Conservation (phyloP, 805 yeast genomes). For the Nakazawaea molendinolei region DNA sequence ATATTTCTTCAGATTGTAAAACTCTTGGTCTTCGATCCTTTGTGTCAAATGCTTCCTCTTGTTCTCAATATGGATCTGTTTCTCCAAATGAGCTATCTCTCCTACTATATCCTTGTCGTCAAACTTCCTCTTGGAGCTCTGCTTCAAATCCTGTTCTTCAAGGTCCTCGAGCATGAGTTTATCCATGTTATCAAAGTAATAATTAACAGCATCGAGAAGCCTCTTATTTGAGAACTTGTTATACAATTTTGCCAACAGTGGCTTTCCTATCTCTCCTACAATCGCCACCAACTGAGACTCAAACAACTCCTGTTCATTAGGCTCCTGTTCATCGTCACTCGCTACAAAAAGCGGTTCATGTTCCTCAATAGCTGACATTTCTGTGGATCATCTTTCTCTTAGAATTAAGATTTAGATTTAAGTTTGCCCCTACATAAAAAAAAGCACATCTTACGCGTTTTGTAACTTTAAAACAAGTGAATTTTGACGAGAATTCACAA, state of each 20-base stretch:
- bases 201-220: conserved; percentile 32
- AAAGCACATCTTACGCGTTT: too few relatives aligned
- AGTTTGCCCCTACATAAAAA: too few relatives aligned
- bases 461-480: too few relatives aligned
- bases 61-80: not conserved
- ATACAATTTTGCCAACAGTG: conserved; percentile 19
- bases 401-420: too few relatives aligned
- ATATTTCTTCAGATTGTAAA: conserved; percentile 20
- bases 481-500: too few relatives aligned
- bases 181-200: conserved; percentile 27
- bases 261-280: conserved; percentile 25
- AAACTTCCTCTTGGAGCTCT: conserved; percentile 1
- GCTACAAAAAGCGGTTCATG: conserved; percentile 6
- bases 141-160: conserved; percentile 17
- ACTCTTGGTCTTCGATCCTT: conserved; percentile 1
- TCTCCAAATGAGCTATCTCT: not conserved
- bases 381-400: too few relatives aligned
- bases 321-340: conserved; percentile 13
- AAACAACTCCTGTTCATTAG: conserved; percentile 10
- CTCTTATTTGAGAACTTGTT: conserved; percentile 20
- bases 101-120: not conserved
- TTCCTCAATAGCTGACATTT: too few relatives aligned
- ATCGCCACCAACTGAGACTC: conserved; percentile 27
- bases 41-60: not conserved
- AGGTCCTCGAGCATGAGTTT: conserved; percentile 4